Evolutionary conservation across 129 eudicot genomes (phyloP), one percentile per base, ranked within the genome.

Genomic region (Apium graveolens): DNA sequence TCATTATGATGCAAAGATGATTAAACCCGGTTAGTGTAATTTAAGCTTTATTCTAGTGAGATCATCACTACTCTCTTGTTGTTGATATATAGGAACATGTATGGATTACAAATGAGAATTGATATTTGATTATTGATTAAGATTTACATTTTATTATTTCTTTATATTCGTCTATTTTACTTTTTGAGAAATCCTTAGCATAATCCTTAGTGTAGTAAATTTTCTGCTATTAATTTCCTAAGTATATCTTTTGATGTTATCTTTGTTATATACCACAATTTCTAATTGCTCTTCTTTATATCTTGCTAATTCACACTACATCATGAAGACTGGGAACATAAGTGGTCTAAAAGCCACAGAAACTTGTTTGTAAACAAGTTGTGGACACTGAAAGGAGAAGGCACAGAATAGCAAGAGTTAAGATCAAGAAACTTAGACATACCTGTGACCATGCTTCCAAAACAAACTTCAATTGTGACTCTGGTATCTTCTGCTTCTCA

Each of bases 381-480:
- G 31, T 24, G 31, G 31, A 55, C 65, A 55, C 65, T 24, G 65
- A 55, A 55, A 55, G n/a, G 13, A 55, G 65, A 55, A 21, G 12
- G 29, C 27, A 17, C 60, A 17, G 49, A 72, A 41, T n/a, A 20
- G 35, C 3, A 41, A 39, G 11, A 21, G 7, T 35, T n/a, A n/a
- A n/a, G n/a, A 32, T 14, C 34, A 51, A 78, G 69, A 37, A 75
- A 74, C 10, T 31, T 45, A 5, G 76, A 38, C 72, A 20, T 63
- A 92, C 91, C 91, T 92, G 97, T 79, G 80, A 80, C 97, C 97
- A 92, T 24, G 96, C 93, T 71, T 92, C 97, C 65, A 84, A 35
- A 8, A 92, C 80, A 62, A 90, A 88, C 74, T 85, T 83, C 80
- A 92, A 81, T 41, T 90, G 88, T 32, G 97, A 82, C 82, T 90